Percentiles rank a stretch among this genome's conserved stretches.
These are phyloP conservation scores for Candida sanyaensis DNA, from an alignment of 1,139 yeast species.

Conservation along the genomic window DNA sequence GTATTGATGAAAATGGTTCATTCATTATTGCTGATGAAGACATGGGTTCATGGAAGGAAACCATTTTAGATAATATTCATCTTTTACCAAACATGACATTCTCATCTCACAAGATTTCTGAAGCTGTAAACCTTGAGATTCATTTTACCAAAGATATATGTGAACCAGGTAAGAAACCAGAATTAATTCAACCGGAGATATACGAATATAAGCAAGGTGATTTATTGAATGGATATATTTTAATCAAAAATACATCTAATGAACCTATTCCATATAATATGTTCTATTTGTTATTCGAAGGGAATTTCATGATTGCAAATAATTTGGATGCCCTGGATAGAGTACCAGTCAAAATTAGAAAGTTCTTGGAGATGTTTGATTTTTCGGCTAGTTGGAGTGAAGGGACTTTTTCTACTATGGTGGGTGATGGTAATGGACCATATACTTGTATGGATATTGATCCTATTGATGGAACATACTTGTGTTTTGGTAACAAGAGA, in stretches of 20 bases:
- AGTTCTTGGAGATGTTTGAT: conserved; percentile 44
- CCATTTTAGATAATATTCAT: conserved; percentile 41
- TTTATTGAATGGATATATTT: conserved; percentile 38
- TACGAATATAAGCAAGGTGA: conserved; percentile 46
- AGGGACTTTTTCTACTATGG: conserved; percentile 32
- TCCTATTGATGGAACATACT: conserved; percentile 28
- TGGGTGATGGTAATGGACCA: conserved; percentile 25
- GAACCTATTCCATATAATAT: conserved; percentile 38
- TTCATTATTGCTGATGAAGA: conserved; percentile 31
- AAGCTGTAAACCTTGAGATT: conserved; percentile 28
- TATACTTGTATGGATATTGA: conserved; percentile 22
- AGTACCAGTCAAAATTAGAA: conserved; percentile 17
- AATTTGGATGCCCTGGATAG: conserved; percentile 11
- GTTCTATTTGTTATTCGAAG: conserved; percentile 47
- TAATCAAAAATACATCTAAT: conserved; percentile 27
- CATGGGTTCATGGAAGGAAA: conserved; percentile 35
- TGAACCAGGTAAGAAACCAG: conserved; percentile 27
- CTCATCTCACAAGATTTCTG: conserved; percentile 27
- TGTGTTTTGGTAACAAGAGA: conserved; percentile 27
- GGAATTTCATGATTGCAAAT: conserved; percentile 24
- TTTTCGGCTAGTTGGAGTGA: conserved; percentile 41
- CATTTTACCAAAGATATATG: conserved; percentile 42
- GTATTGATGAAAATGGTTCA: conserved; percentile 7
- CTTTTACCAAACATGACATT: conserved; percentile 35
- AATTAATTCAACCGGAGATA: conserved; percentile 32